phyloP scores from a whole-genome alignment of 306 rosid species.

The Fragaria vesca region DNA sequence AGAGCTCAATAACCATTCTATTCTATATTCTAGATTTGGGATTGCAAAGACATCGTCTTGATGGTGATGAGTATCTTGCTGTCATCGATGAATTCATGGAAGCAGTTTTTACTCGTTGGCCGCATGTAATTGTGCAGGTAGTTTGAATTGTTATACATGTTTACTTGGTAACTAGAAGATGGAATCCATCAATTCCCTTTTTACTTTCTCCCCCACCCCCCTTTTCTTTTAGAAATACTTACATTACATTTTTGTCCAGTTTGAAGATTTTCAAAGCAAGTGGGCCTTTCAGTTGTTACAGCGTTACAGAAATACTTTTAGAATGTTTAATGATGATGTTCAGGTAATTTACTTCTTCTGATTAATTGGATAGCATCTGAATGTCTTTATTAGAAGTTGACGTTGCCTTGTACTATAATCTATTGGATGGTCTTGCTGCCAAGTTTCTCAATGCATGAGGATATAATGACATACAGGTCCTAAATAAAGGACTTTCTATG shows the following conservation, averaged over 20 bases:
- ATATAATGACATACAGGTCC: background rate
- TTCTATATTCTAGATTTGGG: conserved; percentile 69
- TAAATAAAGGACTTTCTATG: background rate
- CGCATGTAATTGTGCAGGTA: conserved; percentile 98
- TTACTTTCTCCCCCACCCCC: background rate
- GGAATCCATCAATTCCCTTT: background rate
- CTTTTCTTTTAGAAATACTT: conserved; percentile 6
- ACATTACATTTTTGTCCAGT: conserved; percentile 45
- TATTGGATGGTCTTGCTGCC: background rate
- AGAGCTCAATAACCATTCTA: conserved; percentile 10
- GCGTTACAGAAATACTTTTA: conserved; percentile 81
- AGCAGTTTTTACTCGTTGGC: conserved; percentile 98
- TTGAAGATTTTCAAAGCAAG: conserved; percentile 99
- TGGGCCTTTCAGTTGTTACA: conserved; percentile 98
- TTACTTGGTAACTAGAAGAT: conserved; percentile 2
- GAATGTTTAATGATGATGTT: conserved; percentile 99
- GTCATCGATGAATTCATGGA: conserved; percentile 96
- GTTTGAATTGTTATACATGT: conserved; percentile 16
- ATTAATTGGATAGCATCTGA: background rate
- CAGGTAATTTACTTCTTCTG: conserved; percentile 56
- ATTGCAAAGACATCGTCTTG: conserved; percentile 84
- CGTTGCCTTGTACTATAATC: background rate
- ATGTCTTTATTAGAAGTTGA: background rate
- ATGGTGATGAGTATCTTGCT: conserved; percentile 86
- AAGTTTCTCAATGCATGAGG: background rate